Evolutionary conservation across 176 grass and related monocot genomes (phyloP).

Genomic region (Phyllostachys edulis): DNA sequence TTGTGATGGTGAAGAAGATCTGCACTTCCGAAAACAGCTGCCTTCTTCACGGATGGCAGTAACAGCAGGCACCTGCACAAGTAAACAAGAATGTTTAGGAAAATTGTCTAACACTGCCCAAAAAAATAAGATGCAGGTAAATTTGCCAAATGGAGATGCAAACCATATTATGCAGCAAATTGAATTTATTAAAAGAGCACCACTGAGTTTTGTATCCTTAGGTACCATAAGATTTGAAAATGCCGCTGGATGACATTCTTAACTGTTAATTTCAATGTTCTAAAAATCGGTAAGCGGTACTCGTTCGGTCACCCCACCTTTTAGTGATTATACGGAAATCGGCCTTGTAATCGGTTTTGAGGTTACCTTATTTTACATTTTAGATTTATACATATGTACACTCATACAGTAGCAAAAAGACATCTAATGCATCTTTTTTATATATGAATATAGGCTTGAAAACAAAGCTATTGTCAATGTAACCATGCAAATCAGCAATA

Average conservation of each 20-base stretch:
- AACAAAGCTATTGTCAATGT: no score
- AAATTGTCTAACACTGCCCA: not conserved
- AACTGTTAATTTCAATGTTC: not conserved
- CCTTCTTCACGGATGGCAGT: conserved; percentile 16
- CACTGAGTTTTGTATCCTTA: not conserved
- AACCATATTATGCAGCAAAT: conserved; percentile 17
- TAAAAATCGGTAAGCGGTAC: no score
- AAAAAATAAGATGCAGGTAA: conserved; percentile 11
- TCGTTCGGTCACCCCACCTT: no score
- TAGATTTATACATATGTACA: no score
- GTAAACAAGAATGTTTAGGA: conserved; percentile 6
- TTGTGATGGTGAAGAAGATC: conserved; percentile 21
- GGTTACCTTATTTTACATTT: no score
- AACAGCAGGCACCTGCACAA: conserved; percentile 42
- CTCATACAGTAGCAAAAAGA: no score
- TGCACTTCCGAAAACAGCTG: conserved; percentile 32
- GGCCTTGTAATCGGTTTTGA: no score
- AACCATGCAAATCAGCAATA: no score
- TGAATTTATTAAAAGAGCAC: conserved; percentile 1
- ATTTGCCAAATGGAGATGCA: conserved; percentile 18
- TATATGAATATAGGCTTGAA: no score
- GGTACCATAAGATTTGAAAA: not conserved
- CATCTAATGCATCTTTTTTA: no score
- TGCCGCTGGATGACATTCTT: not conserved
- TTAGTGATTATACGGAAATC: no score